Percentiles rank a stretch among this genome's conserved stretches.
Conservation (phyloP, 2,329 filamentous ascomycete genomes). For the Neoscytalidium dimidiatum region DNA sequence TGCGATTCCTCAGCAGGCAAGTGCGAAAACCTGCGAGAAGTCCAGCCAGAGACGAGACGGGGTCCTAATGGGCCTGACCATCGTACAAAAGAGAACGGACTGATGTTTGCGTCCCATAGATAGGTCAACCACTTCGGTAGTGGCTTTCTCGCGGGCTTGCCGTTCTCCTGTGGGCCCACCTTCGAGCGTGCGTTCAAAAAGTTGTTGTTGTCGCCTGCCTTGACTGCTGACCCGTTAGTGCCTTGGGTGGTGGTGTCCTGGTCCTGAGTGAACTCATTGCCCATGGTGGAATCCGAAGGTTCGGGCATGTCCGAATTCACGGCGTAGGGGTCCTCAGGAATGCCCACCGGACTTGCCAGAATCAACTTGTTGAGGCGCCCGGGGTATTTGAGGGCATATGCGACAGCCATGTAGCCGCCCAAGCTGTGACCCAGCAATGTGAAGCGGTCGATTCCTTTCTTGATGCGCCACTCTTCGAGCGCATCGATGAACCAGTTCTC, state of each 20-base stretch:
- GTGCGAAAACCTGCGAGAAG: slow-evolving; percentile 86
- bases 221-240: slow-evolving; percentile 60
- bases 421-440: slow-evolving; percentile 91
- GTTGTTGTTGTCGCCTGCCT: slow-evolving; percentile 53
- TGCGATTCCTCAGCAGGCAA: slow-evolving; percentile 78
- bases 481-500: slow-evolving; percentile 97
- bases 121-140: slow-evolving; percentile 85
- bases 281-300: slow-evolving; percentile 68
- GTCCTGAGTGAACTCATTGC: slow-evolving; percentile 78
- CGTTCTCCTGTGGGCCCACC: slow-evolving; percentile 34
- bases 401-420: slow-evolving; percentile 91
- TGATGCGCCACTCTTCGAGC: slow-evolving; percentile 90
- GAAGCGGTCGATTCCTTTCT: slow-evolving; percentile 87
- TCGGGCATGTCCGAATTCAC: slow-evolving; percentile 79
- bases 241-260: slow-evolving; percentile 55
- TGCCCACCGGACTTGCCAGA: slow-evolving; percentile 88
- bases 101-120: slow-evolving; percentile 96
- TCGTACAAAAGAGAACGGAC: slow-evolving; percentile 87
- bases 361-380: slow-evolving; percentile 95
- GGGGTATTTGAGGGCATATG: slow-evolving; percentile 95
- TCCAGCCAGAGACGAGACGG: slow-evolving; percentile 92
- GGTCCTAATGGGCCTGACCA: slow-evolving; percentile 88
- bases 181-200: slow-evolving; percentile 50
- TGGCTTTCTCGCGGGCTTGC: slow-evolving; percentile 29
- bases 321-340: slow-evolving; percentile 92